Base-by-base conservation (phyloP, 257 asterid species). In the Buddleja alternifolia region DNA sequence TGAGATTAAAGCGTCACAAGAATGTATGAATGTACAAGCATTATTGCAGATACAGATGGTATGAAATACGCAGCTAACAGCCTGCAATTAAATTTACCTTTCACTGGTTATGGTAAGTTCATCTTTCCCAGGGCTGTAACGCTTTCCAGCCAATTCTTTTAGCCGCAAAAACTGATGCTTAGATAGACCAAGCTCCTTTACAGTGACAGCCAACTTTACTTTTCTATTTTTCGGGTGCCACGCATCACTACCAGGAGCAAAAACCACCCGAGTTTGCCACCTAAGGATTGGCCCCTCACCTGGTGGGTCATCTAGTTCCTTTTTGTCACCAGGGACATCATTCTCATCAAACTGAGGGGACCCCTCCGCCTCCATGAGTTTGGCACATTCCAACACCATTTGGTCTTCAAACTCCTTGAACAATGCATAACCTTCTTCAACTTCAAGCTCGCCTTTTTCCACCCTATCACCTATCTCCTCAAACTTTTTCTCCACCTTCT, bases 191-290 rank as follows among this genome's bases (percentile, higher is more conserved):
- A 88, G 82, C 84, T 88, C 96, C 79, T 88, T 87, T 50, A 93
- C 99, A 8, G 95, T 85, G 55, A 85, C 92, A 71, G 91, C 73
- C 79, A 90, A 41, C 80, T 87, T 88, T 32, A 85, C 99, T 84
- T 84, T 85, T 56, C 97, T 78, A 53, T 90, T 88, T 75, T 90
- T 90, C 0, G 97, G 96, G 71, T 93, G 99, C 99, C 97, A 93
- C 66, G 95, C 80, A 77, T 93, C 97, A 74, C 91, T 92, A 23
- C 99, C 99, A 14, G 96, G 99, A 70, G 82, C 66, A 61, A 90
- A 73, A 66, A 93, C 97, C 72, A 82, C 89, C 23, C 96, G 81
- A 16, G 97, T 84, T 78, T 69, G 70, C 99, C 99, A 93, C 84
- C 97, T 85, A 50, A 93, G 99, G 12, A 87, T 67, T 1, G 96